Base-by-base conservation (phyloP, 2,329 filamentous ascomycete genomes). In the Nemania bipapillata region DNA sequence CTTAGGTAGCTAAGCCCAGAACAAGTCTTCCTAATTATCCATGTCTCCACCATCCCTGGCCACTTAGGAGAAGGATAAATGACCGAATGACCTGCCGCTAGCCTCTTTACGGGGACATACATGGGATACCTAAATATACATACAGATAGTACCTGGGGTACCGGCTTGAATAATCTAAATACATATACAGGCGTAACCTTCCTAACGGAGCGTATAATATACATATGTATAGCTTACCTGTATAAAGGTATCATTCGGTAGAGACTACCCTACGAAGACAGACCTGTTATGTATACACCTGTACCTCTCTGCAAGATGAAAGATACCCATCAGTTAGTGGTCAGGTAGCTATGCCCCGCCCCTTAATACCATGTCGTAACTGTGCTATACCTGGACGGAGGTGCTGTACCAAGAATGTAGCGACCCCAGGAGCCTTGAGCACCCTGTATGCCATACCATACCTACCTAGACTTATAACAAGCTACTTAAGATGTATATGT, bases 71-170 rank as follows among this genome's bases (percentile, higher is more conserved):
- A 54, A 45, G 32, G 42, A 55, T 30, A 61, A 61, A 61, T 67
- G 69, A 40, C 66, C 57, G 56, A 71, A 64, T 67, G 60, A 58
- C 69, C 54, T 58, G 17, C 47, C 47, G 47, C 63, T 63, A 62
- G 58, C 66, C 66, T 65, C 47, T 47, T 61, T 49, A 42, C n/a
- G 32, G 49, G 49, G 47, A 40, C 28, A 30, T 15, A 32, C 40
- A 45, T n/a, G 15, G 40, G 12, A 40, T 35, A 40, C 37, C 37
- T 40, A 40, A 2, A 15, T 55, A n/a, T 50, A 42, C 45, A 15
- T 35, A n/a, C 24, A 30, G 1, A 5, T 4, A n/a, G 17, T 4
- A 20, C 40, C n/a, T 45, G 2, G 2, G 37, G 15, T 40, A 40
- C 37, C 2, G 37, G 11, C n/a, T 20, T 12, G 9, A 40, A 12